Evolutionary conservation across 1,139 yeast species (phyloP).

Genomic region (Diutina neorugosa): DNA sequence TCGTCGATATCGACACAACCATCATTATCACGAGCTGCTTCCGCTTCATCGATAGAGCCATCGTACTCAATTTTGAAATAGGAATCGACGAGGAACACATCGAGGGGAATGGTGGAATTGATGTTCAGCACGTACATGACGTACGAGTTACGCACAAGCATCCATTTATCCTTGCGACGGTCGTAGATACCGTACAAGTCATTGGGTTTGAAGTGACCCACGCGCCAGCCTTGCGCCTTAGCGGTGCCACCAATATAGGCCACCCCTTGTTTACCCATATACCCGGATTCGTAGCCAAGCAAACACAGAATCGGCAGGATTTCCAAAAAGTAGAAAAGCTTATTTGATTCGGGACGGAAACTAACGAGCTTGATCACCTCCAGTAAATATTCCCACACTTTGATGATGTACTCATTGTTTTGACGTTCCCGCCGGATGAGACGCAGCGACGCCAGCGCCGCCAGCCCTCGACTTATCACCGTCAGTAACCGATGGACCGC

Average conservation of each 20-base stretch:
- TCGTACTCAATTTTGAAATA: conserved; percentile 43
- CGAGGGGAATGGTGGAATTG: conserved; percentile 77
- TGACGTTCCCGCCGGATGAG: conserved; percentile 7
- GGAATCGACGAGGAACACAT: conserved; percentile 77
- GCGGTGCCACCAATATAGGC: conserved; percentile 74
- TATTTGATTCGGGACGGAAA: conserved; percentile 70
- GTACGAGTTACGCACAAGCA: conserved; percentile 73
- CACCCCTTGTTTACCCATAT: conserved; percentile 82
- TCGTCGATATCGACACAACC: conserved; percentile 38
- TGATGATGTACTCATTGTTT: conserved; percentile 26
- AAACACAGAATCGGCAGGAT: conserved; percentile 80
- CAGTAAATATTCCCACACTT: conserved; percentile 52
- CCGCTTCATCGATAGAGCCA: conserved; percentile 14
- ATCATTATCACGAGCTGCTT: conserved; percentile 16
- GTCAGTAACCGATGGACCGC: background rate
- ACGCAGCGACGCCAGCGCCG: background rate
- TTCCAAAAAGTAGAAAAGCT: conserved; percentile 77
- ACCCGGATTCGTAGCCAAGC: conserved; percentile 71
- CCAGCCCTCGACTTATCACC: background rate
- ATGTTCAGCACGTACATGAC: conserved; percentile 79
- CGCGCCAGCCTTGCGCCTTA: conserved; percentile 89
- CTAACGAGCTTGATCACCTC: conserved; percentile 47
- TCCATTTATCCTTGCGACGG: conserved; percentile 90
- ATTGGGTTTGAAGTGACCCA: conserved; percentile 71
- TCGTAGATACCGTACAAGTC: conserved; percentile 79